A percentile compares a stretch with the other conserved stretches of the same genome.
Conservation (phyloP, 2,329 filamentous ascomycete species). For the Colletotrichum theobromicola region DNA sequence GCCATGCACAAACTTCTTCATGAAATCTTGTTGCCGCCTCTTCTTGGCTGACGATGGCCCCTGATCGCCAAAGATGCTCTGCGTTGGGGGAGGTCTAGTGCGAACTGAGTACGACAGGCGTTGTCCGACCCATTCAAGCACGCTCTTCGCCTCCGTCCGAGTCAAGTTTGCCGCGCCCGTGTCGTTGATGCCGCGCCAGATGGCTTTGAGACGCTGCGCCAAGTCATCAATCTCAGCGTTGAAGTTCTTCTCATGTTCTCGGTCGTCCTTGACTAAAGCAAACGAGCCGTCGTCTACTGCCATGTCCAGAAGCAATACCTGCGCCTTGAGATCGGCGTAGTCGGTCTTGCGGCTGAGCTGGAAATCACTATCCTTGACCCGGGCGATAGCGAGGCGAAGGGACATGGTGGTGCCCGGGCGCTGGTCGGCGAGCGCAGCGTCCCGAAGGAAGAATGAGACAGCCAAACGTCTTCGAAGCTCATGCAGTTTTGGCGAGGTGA, state of each 20-base stretch:
- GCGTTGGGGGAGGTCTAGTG: constrained; percentile 62
- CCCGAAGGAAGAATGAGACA: constrained; percentile 64
- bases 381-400: constrained; percentile 48
- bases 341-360: constrained; percentile 61
- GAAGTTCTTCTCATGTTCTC: constrained; percentile 53
- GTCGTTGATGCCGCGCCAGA: constrained; percentile 71
- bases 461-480: constrained; percentile 72
- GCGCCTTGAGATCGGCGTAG: constrained; percentile 71
- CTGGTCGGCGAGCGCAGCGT: constrained; percentile 45
- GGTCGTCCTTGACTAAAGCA: constrained; percentile 32
- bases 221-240: constrained; percentile 75
- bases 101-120: constrained; percentile 75
- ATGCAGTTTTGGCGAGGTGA: constrained; percentile 52
- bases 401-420: constrained; percentile 46
- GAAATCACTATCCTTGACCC: constrained; percentile 56
- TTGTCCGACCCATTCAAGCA: constrained; percentile 75
- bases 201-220: constrained; percentile 59
- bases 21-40: constrained; percentile 44
- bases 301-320: constrained; percentile 73
- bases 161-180: constrained; percentile 74
- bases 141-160: constrained; percentile 78
- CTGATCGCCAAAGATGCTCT: constrained; percentile 55
- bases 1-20: constrained; percentile 48
- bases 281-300: constrained; percentile 69
- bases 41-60: constrained; percentile 40